Conservation (phyloP, 1,284 basidiomycete species). For the Marasmius fiardii region DNA sequence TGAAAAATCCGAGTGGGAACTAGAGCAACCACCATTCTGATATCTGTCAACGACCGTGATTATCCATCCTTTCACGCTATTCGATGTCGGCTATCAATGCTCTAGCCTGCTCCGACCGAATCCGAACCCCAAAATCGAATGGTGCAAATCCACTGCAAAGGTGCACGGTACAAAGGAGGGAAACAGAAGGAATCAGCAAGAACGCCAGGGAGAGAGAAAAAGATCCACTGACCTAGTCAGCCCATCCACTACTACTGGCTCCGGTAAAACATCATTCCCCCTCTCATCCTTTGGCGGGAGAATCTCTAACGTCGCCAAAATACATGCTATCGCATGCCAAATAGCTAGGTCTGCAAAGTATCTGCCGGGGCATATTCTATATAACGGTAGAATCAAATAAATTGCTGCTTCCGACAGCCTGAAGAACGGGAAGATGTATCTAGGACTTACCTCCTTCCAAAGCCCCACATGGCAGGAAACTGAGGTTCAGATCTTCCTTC, state of each 20-base stretch:
- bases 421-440: neutral
- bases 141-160: neutral
- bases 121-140: neutral
- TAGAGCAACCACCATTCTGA: too few relatives aligned
- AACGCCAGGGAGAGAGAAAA: too few relatives aligned
- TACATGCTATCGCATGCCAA: slow-evolving; percentile 18
- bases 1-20: too few relatives aligned
- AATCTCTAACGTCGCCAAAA: slow-evolving; percentile 15
- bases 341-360: slow-evolving; percentile 18
- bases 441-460: neutral
- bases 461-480: slow-evolving; percentile 15
- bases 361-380: slow-evolving; percentile 18
- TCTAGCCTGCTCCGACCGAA: neutral
- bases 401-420: too few relatives aligned
- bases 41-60: too few relatives aligned
- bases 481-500: slow-evolving; percentile 4
- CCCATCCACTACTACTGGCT: slow-evolving; percentile 12
- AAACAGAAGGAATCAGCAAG: too few relatives aligned
- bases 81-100: neutral
- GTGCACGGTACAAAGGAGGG: too few relatives aligned
- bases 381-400: neutral
- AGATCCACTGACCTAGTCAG: slow-evolving; percentile 15
- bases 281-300: slow-evolving; percentile 6
- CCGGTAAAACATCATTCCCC: slow-evolving; percentile 5
- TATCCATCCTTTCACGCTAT: neutral